Evolutionary conservation across 2,329 filamentous ascomycete species (phyloP).

Genomic region (Phaeoacremonium minimum): DNA sequence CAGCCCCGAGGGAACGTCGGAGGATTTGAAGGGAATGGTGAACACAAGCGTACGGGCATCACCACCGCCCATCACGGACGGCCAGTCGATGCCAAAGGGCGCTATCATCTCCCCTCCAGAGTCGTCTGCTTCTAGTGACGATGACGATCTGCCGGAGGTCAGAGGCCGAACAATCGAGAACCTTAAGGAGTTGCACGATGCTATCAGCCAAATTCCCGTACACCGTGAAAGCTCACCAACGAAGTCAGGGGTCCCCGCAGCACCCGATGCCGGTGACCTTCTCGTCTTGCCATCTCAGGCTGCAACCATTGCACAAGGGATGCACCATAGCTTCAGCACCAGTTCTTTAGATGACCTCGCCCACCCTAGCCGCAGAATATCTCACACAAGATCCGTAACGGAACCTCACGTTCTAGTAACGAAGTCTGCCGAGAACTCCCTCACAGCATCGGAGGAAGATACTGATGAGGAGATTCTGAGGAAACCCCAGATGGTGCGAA

Average conservation of each 20-base stretch:
- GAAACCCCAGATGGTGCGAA: slow-evolving; percentile 91
- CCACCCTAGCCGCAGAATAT: slow-evolving; percentile 32
- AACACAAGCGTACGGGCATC: slow-evolving; percentile 71
- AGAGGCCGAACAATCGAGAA: slow-evolving; percentile 46
- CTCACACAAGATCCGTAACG: slow-evolving; percentile 51
- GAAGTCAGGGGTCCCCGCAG: slow-evolving; percentile 6
- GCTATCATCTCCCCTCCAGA: slow-evolving; percentile 91
- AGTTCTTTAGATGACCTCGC: slow-evolving; percentile 36
- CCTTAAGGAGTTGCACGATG: slow-evolving; percentile 71
- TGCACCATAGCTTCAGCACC: slow-evolving; percentile 45
- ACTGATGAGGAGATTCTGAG: slow-evolving; percentile 52
- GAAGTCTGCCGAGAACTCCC: slow-evolving; percentile 44
- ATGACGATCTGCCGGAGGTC: slow-evolving; percentile 56
- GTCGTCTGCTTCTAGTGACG: slow-evolving; percentile 76
- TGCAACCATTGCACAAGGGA: slow-evolving; percentile 24
- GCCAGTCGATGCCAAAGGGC: slow-evolving; percentile 69
- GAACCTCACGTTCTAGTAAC: slow-evolving; percentile 45
- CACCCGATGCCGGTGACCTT: slow-evolving; percentile 28
- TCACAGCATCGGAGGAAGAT: slow-evolving; percentile 57
- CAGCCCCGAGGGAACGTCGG: slow-evolving; percentile 45
- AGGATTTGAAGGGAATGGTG: slow-evolving; percentile 42
- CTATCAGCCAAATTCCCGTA: slow-evolving; percentile 74
- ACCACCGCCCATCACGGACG: slow-evolving; percentile 74
- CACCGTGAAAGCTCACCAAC: slow-evolving; percentile 54
- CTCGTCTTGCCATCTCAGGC: slow-evolving; percentile 30